Evolutionary conservation across 352 stramenopile genomes (phyloP).

Genomic region (Globisporangium radiosum): DNA sequence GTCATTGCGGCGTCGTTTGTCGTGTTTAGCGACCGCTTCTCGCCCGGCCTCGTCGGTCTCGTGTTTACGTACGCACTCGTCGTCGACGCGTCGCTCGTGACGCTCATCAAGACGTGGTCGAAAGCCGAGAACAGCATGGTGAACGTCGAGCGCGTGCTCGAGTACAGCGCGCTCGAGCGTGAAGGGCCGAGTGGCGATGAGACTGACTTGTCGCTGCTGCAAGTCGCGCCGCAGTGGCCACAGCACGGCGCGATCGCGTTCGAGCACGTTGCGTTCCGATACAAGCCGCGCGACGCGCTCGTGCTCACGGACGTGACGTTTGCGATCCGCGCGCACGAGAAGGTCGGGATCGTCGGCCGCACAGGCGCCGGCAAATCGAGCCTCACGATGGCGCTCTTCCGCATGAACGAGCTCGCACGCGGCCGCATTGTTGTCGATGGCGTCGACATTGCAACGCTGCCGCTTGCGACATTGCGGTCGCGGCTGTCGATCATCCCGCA

Average conservation of each 20-base stretch:
- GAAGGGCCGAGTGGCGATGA: slow-evolving; percentile 9
- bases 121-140: slow-evolving; percentile 39
- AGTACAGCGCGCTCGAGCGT: slow-evolving; percentile 29
- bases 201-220: slow-evolving; percentile 3
- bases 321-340: slow-evolving; percentile 22
- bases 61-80: slow-evolving; percentile 85
- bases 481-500: slow-evolving; percentile 58
- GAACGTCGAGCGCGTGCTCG: slow-evolving; percentile 35
- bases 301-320: slow-evolving; percentile 37
- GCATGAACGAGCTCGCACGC: slow-evolving; percentile 79
- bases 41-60: slow-evolving; percentile 67
- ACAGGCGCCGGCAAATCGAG: slow-evolving; percentile 65
- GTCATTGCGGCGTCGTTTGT: slow-evolving; percentile 28
- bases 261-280: slow-evolving; percentile 43
- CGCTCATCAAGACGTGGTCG: slow-evolving; percentile 22
- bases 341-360: slow-evolving; percentile 7
- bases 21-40: slow-evolving; percentile 23
- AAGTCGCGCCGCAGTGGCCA: slow-evolving; percentile 56
- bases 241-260: slow-evolving; percentile 63
- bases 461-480: slow-evolving; percentile 59
- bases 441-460: slow-evolving; percentile 59
- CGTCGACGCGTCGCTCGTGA: slow-evolving; percentile 75
- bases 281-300: slow-evolving; percentile 39
- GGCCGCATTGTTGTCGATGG: slow-evolving; percentile 60
- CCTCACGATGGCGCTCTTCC: slow-evolving; percentile 74